phyloP scores from a whole-genome alignment of 2,329 filamentous ascomycete genomes.

The Fusarium sublunatum region DNA sequence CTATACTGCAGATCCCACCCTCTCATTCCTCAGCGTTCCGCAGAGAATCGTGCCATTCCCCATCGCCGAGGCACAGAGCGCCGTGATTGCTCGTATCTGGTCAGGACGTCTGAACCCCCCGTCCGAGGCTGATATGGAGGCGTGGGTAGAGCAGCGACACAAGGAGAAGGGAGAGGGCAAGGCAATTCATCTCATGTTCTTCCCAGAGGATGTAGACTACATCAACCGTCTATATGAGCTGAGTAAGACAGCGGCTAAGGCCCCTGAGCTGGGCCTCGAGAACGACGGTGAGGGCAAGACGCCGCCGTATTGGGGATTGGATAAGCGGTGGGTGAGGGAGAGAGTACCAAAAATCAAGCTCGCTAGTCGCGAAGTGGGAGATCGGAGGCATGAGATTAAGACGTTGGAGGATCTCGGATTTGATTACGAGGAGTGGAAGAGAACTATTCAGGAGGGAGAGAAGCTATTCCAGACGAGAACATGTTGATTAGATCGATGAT shows the following conservation, averaged over 20 bases:
- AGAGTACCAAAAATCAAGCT: constrained; percentile 56
- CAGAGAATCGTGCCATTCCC: constrained; percentile 80
- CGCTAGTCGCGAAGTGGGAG: constrained; percentile 52
- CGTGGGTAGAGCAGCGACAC: constrained; percentile 69
- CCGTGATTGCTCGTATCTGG: constrained; percentile 74
- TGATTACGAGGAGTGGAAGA: constrained; percentile 51
- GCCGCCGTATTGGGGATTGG: constrained; percentile 55
- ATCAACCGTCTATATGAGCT: constrained; percentile 67
- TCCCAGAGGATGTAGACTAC: constrained; percentile 68
- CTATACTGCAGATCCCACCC: constrained; percentile 70
- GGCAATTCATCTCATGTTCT: constrained; percentile 56
- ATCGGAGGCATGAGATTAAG: constrained; percentile 49
- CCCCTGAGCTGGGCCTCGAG: constrained; percentile 47
- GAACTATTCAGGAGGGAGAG: constrained; percentile 30
- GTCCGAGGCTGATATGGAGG: constrained; percentile 63
- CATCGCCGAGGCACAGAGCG: constrained; percentile 74
- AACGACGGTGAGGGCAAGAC: constrained; percentile 53
- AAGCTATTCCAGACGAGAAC: constrained; percentile 23
- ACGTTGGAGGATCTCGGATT: constrained; percentile 54
- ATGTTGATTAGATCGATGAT: background rate
- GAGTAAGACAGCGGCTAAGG: constrained; percentile 53
- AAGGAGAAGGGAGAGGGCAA: constrained; percentile 57
- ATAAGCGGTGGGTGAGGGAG: constrained; percentile 55
- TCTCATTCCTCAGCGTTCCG: constrained; percentile 73
- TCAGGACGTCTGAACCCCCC: constrained; percentile 70